A percentile compares a stretch with the other conserved stretches of the same genome.
Conservation (phyloP, 2,329 filamentous ascomycete species). For the Microsporum canis region DNA sequence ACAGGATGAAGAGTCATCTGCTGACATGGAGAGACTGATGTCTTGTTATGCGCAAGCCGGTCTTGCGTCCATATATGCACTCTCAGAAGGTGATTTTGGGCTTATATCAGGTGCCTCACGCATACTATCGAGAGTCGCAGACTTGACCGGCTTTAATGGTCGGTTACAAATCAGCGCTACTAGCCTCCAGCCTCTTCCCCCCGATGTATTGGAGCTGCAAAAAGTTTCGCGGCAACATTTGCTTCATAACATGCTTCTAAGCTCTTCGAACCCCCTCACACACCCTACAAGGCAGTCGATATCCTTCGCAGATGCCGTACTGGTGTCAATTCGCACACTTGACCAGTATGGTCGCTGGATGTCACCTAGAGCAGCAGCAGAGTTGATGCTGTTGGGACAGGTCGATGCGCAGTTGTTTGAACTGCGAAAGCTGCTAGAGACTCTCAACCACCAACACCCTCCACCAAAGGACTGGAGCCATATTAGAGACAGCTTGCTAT, state of each 20-base stretch:
- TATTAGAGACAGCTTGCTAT: constrained; percentile 43
- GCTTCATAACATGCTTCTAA: constrained; percentile 32
- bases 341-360: constrained; percentile 29
- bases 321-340: constrained; percentile 32
- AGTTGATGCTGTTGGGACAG: constrained; percentile 43
- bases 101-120: constrained; percentile 39
- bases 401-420: constrained; percentile 43
- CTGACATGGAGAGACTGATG: background rate
- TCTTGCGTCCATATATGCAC: constrained; percentile 48
- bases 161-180: constrained; percentile 20
- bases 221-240: constrained; percentile 32
- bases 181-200: constrained; percentile 23
- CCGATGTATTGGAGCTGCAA: constrained; percentile 24
- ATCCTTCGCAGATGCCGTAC: constrained; percentile 31
- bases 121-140: constrained; percentile 41
- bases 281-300: constrained; percentile 29
- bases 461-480: constrained; percentile 39
- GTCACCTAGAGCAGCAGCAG: constrained; percentile 30
- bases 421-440: constrained; percentile 43
- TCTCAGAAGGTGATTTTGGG: constrained; percentile 34
- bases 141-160: constrained; percentile 41
- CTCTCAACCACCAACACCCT: constrained; percentile 32
- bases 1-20: constrained; percentile 22
- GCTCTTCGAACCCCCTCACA: constrained; percentile 32
- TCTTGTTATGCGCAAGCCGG: constrained; percentile 46